Percentiles rank a stretch among this genome's conserved stretches.
Conservation (phyloP, 2,329 filamentous ascomycete genomes). For the Phyllosticta ampelicida region DNA sequence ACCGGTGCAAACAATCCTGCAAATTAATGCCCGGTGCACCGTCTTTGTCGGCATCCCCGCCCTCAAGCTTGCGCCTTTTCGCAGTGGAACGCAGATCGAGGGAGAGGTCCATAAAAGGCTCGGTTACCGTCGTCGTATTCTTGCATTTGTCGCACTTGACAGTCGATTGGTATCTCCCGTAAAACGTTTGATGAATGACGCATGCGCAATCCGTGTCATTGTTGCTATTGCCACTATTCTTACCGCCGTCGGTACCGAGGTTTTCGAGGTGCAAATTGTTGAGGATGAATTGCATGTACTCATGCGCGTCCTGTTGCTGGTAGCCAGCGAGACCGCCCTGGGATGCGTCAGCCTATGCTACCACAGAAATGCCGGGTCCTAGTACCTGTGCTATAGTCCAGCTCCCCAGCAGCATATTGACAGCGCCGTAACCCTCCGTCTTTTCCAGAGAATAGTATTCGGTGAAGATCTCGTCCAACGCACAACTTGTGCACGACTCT, state of each 20-base stretch:
- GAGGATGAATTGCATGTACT: conserved; percentile 92
- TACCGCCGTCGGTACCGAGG: conserved; percentile 38
- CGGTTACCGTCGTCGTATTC: conserved; percentile 69
- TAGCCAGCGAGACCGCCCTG: conserved; percentile 56
- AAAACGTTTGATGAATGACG: conserved; percentile 89
- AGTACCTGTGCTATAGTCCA: conserved; percentile 69
- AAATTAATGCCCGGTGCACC: conserved; percentile 30
- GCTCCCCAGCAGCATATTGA: conserved; percentile 78
- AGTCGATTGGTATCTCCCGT: conserved; percentile 79
- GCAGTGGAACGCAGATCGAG: conserved; percentile 68
- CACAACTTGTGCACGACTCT: conserved; percentile 49
- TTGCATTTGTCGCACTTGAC: conserved; percentile 84
- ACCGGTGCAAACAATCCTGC: conserved; percentile 66
- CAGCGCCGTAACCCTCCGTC: conserved; percentile 80
- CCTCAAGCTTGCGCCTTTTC: conserved; percentile 51
- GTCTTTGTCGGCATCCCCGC: conserved; percentile 23
- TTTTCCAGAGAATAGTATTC: conserved; percentile 61
- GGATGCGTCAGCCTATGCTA: neutral
- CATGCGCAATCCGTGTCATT: conserved; percentile 54
- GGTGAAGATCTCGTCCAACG: conserved; percentile 51
- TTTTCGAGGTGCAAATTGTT: conserved; percentile 80
- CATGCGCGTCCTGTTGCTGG: conserved; percentile 92
- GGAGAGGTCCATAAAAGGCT: conserved; percentile 85
- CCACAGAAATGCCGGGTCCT: neutral
- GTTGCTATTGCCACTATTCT: conserved; percentile 8